Base-by-base conservation (phyloP, 306 rosid species). In the Cercis canadensis region DNA sequence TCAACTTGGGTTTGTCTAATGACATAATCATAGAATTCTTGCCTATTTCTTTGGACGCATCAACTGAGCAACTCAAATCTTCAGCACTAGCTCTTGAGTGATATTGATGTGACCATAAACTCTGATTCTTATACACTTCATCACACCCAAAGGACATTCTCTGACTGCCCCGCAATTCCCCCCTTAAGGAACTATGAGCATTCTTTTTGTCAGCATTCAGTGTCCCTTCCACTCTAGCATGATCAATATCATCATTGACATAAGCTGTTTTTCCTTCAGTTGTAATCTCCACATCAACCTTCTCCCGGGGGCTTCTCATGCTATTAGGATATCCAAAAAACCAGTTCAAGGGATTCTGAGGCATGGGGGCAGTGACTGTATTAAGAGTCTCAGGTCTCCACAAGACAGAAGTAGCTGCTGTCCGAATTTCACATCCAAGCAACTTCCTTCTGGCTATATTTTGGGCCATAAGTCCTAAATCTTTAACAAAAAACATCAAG, bases 391-490 rank as follows among this genome's bases (percentile, higher is more conserved):
- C 54, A 51, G 69, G 43, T 65, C n/a, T 56, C 56, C 41, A 16
- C 8, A 69, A 56, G 76, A 29, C 15, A 33, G 19, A 14, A 37
- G 46, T 12, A 21, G 80, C 54, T 44, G 75, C 63, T 45, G 70
- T 72, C 39, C 49, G 80, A 53, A 66, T 66, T 44, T 69, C 78
- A 69, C 72, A 71, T 50, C 78, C 87, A 50, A 69, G 81, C 71
- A 82, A 37, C 65, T 82, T 87, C 77, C 52, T 80, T 74, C 58
- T 73, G 6, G 79, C 87, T 51, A 84, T 70, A 36, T 58, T 72
- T 81, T 82, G 81, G 32, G 83, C 92, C 51, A 15, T 55, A 19
- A 78, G 81, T 76, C 92, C 90, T 71, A 89, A 76, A 76, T 72
- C 90, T 69, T 78, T 82, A 36, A 45, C 82, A 68, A 82, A 87